Base-by-base conservation (phyloP, 169 alveolate species). In the Neospora caninum region DNA sequence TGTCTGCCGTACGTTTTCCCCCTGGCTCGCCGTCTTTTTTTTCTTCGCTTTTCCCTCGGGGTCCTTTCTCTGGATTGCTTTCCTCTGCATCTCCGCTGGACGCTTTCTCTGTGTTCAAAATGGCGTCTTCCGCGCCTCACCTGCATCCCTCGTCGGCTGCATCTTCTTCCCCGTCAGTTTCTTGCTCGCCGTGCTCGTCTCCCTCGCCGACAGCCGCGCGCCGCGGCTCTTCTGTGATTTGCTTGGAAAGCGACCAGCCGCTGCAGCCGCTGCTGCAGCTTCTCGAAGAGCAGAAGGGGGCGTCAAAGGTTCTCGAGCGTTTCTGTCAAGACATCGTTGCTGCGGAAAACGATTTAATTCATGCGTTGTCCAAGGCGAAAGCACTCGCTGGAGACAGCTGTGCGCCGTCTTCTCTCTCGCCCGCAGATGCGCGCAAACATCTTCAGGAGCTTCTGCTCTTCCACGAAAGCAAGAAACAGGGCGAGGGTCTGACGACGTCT, bases 241-340 rank as follows among this genome's bases (percentile, higher is more conserved):
- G 86, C 39, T 9, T 78, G n/a, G 86, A 78, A 2, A 29, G 39
- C 39, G 86, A 78, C 20, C 1, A 78, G 27, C 86, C 86, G 22
- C 86, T 78, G 39, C 45, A 78, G 41, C 86, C 86, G 43, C n/a
- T 78, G 22, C 86, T 78, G 49, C 86, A 38, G 39, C 45, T 78
- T 36, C 86, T 78, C 7, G 42, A 78, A 2, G 49, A 78, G 49
- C 86, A 78, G 42, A 13, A 22, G n/a, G n/a, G 29, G 22, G 86
- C 45, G 0, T 25, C 45, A n/a, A 78, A 78, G 86, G 42, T 25
- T 16, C 45, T 78, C 4, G 86, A 78, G 86, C 39, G 45, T 20
- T 38, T 78, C 86, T 78, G 86, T 25, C 39, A n/a, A 25, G 86
- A 78, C 42, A 0, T 78, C 2, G 86, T n/a, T 4, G n/a, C 42